These are phyloP conservation scores for Boechera divaricarpa DNA, from an alignment of 345 rosid genomes.

Conservation along the genomic window DNA sequence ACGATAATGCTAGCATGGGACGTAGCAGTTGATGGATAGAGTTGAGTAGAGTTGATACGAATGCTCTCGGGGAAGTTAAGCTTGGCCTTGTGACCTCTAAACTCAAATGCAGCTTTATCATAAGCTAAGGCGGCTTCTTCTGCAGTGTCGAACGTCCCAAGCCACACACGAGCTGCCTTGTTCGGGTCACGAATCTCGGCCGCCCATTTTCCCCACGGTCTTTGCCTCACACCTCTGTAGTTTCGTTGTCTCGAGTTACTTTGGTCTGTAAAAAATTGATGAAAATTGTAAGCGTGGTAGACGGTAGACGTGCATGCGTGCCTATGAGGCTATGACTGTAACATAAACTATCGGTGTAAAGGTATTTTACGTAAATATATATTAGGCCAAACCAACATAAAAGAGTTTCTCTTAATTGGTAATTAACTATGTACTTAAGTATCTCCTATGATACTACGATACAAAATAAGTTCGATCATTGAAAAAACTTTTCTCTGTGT, in stretches of 20 bases:
- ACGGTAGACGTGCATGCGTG: slow-evolving; percentile 16
- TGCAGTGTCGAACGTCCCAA: slow-evolving; percentile 45
- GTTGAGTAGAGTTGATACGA: slow-evolving; percentile 28
- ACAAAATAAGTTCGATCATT: slow-evolving; percentile 1
- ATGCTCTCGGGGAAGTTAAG: slow-evolving; percentile 46
- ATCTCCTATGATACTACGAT: background rate
- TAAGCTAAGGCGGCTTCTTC: slow-evolving; percentile 48
- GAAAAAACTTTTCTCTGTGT: background rate
- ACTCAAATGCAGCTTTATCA: slow-evolving; percentile 45
- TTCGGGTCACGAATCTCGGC: slow-evolving; percentile 45
- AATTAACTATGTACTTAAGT: background rate
- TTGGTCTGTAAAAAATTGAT: slow-evolving; percentile 11
- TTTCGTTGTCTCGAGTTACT: slow-evolving; percentile 33
- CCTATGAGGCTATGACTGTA: slow-evolving; percentile 11
- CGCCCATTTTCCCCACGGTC: slow-evolving; percentile 50
- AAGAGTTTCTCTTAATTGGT: background rate
- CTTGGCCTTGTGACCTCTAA: slow-evolving; percentile 47
- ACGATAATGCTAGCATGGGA: background rate
- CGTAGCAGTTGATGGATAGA: slow-evolving; percentile 22
- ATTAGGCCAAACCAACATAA: background rate
- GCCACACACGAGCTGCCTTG: slow-evolving; percentile 48
- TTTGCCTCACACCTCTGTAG: slow-evolving; percentile 47
- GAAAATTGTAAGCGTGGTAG: background rate
- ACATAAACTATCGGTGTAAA: background rate
- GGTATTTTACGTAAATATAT: background rate